phyloP scores from a whole-genome alignment of 2,329 filamentous ascomycete genomes.

The Penicillium polonicum region DNA sequence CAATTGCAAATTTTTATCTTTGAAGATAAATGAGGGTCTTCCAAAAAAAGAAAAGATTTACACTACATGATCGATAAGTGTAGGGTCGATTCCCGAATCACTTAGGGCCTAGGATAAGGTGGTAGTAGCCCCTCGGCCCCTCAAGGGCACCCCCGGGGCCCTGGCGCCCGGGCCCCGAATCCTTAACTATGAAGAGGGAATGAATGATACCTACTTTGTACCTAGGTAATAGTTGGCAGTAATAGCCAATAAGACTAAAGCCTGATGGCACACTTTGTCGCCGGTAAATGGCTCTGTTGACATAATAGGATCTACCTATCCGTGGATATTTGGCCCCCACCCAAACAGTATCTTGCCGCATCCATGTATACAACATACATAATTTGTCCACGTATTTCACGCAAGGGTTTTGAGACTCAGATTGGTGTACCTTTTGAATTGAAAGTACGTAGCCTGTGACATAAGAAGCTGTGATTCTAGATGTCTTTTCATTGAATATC shows the following conservation, averaged over 20 bases:
- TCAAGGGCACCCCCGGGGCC: not conserved
- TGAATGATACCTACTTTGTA: not conserved
- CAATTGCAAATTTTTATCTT: not conserved
- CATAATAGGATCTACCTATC: not conserved
- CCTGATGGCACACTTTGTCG: not conserved
- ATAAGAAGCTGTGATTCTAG: not conserved
- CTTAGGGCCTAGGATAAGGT: not conserved
- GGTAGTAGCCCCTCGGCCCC: too few species aligned
- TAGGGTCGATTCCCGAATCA: not conserved
- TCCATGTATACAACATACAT: not conserved
- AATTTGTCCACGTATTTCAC: not conserved
- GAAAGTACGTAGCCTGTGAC: not conserved
- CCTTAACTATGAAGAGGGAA: not conserved
- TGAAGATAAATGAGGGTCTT: too few species aligned
- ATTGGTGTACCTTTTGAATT: not conserved
- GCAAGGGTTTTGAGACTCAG: not conserved
- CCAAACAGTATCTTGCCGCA: not conserved
- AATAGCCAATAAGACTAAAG: not conserved
- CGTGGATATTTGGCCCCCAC: not conserved
- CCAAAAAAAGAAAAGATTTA: not conserved
- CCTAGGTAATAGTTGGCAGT: not conserved
- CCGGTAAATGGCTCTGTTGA: not conserved
- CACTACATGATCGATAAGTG: not conserved
- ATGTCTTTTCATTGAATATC: too few species aligned
- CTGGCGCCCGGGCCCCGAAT: not conserved